These are phyloP conservation scores for Fusarium mangiferae DNA, from an alignment of 2,329 filamentous ascomycete species.

Conservation along the genomic window DNA sequence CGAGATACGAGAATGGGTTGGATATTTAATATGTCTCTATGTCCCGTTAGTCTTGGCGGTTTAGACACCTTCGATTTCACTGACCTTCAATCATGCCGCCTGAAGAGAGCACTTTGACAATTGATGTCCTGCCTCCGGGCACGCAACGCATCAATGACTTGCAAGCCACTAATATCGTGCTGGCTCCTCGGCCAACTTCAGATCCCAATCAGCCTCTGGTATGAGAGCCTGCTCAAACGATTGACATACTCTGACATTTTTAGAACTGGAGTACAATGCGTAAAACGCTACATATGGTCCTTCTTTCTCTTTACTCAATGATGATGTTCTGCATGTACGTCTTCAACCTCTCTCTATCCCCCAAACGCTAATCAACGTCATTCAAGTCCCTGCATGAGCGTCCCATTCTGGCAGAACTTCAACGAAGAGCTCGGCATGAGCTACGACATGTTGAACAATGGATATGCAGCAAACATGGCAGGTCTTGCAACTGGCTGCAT, in stretches of 20 bases:
- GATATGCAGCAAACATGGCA: slow-evolving; percentile 43
- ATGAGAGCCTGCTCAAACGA: background rate
- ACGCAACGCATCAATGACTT: slow-evolving; percentile 30
- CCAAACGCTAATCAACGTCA: background rate
- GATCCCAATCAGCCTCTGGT: slow-evolving; percentile 36
- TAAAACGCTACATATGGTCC: slow-evolving; percentile 21
- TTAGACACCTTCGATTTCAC: too few relatives aligned
- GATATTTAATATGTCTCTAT: background rate
- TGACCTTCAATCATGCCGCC: background rate
- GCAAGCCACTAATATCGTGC: slow-evolving; percentile 18
- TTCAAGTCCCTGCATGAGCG: slow-evolving; percentile 28
- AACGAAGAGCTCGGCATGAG: slow-evolving; percentile 34
- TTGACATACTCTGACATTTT: background rate
- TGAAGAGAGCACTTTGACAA: background rate
- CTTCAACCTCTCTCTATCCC: rapidly evolving
- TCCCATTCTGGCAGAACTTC: slow-evolving; percentile 32
- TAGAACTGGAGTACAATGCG: slow-evolving; percentile 33
- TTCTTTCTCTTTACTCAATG: slow-evolving; percentile 27
- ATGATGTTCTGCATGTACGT: slow-evolving; percentile 36
- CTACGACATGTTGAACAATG: slow-evolving; percentile 39
- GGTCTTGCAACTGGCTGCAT: slow-evolving; percentile 47
- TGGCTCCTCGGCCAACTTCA: slow-evolving; percentile 31
- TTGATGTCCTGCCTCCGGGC: slow-evolving; percentile 20
- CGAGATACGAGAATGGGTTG: background rate
- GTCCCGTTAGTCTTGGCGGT: background rate